Evolutionary conservation across 345 rosid species (phyloP).

Genomic region (Ceriops decandra): DNA sequence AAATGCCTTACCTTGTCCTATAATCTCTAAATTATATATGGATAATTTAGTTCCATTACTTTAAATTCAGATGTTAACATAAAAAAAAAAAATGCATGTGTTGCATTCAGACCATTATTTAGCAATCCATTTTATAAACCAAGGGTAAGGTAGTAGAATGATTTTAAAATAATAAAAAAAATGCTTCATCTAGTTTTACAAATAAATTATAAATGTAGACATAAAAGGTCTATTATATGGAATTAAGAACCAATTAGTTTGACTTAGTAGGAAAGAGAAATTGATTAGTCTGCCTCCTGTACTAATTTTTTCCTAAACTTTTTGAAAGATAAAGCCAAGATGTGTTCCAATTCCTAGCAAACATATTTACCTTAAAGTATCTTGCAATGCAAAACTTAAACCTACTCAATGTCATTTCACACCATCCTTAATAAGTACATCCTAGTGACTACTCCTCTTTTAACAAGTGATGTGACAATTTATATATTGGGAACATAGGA

Average conservation of each 20-base stretch:
- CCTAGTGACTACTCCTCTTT: background rate
- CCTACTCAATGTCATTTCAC: constrained; percentile 6
- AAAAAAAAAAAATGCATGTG: no score
- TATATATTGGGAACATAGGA: background rate
- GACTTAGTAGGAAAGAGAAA: background rate
- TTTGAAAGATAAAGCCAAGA: background rate
- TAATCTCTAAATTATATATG: no score
- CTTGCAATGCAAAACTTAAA: background rate
- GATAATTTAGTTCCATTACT: no score
- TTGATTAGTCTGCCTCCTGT: background rate
- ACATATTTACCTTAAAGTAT: constrained; percentile 2
- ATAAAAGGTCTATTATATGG: background rate
- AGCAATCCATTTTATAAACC: no score
- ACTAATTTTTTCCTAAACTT: background rate
- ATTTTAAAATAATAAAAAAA: background rate
- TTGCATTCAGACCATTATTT: no score
- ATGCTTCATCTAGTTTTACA: background rate
- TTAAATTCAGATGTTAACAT: no score
- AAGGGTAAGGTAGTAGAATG: background rate
- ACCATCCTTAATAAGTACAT: constrained; percentile 6
- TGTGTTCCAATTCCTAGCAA: background rate
- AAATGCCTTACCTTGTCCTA: no score
- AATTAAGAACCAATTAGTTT: background rate
- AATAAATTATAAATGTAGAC: background rate
- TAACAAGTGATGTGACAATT: background rate